These are phyloP conservation scores for Brassica cretica DNA, from an alignment of 345 rosid genomes.

Conservation along the genomic window DNA sequence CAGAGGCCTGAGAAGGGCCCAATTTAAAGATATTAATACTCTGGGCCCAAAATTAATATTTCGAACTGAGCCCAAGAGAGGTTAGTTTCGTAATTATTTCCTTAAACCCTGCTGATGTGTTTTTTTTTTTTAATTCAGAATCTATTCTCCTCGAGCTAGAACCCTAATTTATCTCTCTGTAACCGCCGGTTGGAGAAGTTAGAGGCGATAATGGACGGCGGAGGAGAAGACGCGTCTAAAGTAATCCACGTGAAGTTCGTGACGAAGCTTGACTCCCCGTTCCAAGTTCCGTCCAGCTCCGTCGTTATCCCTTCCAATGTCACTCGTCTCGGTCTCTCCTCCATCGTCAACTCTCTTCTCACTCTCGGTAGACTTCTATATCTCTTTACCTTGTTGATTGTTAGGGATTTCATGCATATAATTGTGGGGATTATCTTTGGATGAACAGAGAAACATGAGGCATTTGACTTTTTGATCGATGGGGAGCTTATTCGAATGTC, in stretches of 20 bases:
- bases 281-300: constrained; percentile 55
- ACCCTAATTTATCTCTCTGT: constrained; percentile 37
- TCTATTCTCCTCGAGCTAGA: constrained; percentile 4
- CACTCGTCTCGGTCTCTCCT: constrained; percentile 86
- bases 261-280: constrained; percentile 70
- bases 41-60: constrained; percentile 1
- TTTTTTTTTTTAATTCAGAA: background rate
- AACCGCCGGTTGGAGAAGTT: constrained; percentile 10
- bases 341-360: constrained; percentile 67
- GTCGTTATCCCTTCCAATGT: constrained; percentile 78
- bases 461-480: constrained; percentile 87
- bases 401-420: background rate
- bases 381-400: background rate
- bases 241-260: constrained; percentile 77
- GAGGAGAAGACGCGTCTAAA: constrained; percentile 49
- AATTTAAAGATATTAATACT: background rate
- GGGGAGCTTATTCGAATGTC: constrained; percentile 95
- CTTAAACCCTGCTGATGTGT: constrained; percentile 28
- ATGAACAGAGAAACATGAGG: constrained; percentile 61
- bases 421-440: background rate
- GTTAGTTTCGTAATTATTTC: background rate
- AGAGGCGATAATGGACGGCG: constrained; percentile 40
- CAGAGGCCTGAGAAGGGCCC: background rate
- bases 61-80: background rate
- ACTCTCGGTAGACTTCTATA: constrained; percentile 43